Base-by-base conservation (phyloP, 1,284 basidiomycete species). In the Malassezia globosa region DNA sequence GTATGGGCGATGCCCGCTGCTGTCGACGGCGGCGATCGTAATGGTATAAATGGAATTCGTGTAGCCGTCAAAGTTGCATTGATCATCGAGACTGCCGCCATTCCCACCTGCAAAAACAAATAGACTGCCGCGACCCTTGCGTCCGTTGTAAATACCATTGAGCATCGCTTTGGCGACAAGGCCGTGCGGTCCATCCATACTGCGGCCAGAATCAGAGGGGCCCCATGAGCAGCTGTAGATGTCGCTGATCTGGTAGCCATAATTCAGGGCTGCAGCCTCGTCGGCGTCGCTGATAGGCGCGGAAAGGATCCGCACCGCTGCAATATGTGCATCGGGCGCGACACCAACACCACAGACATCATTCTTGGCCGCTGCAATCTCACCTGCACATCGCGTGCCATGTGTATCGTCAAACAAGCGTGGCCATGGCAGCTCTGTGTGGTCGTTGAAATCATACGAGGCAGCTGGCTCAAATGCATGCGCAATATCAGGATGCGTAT, bases 21-120 rank as follows among this genome's bases (percentile, higher is more conserved):
- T 81, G 67, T 97, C 92, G 50, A 95, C 78, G 0, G 94, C 87
- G 7, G 88, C 84, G 24, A 99, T 87, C 0, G 94, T 99, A 46
- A 97, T 82, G 5, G 85, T 88, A 74, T 89, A 96, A 58, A 96
- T 94, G 59, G 84, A 87, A 72, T 97, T 97, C 26, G 94, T 99
- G 73, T 97, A 99, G 5, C 94, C 94, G 63, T 97, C 94, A 71
- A 99, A 97, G 73, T 99, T 99, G 77, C 94, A 99, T 74, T 97
- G 94, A 70, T 99, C 94, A 25, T 85, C 87, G 43, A 79, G 78
- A 3, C 80, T 80, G 21, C 87, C 94, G 19, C 94, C 94, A 69
- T 97, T 99, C 1, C 94, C 94, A 51, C 88, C 90, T 1, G 94
- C 94, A 72, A 97, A 99, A 29, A 99, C 94, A 64, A 86, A 97